Conservation (phyloP, 2,329 filamentous ascomycete genomes). For the Fusarium graminum region DNA sequence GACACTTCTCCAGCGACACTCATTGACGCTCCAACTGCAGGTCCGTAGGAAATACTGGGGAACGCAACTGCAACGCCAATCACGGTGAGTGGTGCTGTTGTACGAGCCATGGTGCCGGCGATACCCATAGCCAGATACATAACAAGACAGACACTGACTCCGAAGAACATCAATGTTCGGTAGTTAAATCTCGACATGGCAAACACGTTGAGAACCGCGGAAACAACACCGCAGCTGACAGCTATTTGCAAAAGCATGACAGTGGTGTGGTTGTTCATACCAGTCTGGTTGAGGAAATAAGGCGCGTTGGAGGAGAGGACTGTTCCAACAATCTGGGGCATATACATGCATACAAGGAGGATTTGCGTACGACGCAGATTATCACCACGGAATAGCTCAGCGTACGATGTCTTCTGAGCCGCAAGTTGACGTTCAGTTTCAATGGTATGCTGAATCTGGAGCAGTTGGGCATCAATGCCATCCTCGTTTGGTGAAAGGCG, state of each 20-base stretch:
- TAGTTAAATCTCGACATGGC: constrained; percentile 11
- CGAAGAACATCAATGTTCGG: constrained; percentile 14
- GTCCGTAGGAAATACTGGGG: constrained; percentile 17
- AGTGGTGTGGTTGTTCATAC: constrained; percentile 9
- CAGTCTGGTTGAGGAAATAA: constrained; percentile 20
- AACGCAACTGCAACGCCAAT: constrained; percentile 14
- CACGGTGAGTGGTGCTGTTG: constrained; percentile 3
- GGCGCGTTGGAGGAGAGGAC: constrained; percentile 19
- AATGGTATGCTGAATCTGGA: constrained; percentile 12
- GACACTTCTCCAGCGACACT: constrained; percentile 11
- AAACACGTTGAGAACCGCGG: constrained; percentile 1
- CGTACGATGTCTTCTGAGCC: constrained; percentile 5
- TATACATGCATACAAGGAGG: constrained; percentile 16
- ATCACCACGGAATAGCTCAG: constrained; percentile 7
- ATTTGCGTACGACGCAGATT: constrained; percentile 9
- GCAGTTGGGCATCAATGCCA: constrained; percentile 2
- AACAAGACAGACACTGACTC: constrained; percentile 6
- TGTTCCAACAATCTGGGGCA: constrained; percentile 12
- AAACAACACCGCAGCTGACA: constrained; percentile 5
- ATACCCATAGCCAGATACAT: constrained; percentile 17
- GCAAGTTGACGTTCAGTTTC: constrained; percentile 12
- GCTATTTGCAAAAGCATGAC: constrained; percentile 14
- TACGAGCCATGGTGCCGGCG: constrained; percentile 13
- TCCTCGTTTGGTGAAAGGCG: not conserved
- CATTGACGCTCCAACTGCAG: constrained; percentile 10